phyloP scores from a whole-genome alignment of 164 flowering plant species.

The Stephania yunnanensis region DNA sequence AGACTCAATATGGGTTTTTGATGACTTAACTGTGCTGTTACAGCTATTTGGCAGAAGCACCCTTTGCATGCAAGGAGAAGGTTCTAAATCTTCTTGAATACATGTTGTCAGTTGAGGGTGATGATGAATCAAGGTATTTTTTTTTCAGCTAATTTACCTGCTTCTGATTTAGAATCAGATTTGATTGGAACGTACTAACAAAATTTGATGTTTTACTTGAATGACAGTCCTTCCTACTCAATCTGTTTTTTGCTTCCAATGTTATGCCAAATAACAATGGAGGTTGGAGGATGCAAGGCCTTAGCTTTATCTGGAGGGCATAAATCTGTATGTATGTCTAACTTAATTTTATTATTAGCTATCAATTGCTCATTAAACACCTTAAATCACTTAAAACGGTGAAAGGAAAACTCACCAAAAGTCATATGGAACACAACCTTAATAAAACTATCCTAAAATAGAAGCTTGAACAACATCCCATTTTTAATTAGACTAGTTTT shows the following conservation, averaged over 20 bases:
- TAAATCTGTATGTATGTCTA: conserved; percentile 47
- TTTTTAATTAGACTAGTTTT: no score
- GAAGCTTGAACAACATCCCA: no score
- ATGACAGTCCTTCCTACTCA: conserved; percentile 68
- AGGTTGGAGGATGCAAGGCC: conserved; percentile 53
- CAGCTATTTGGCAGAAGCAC: conserved; percentile 89
- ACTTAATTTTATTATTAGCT: background rate
- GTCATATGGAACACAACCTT: no score
- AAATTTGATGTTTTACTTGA: conserved; percentile 5
- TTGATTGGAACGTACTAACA: conserved; percentile 1
- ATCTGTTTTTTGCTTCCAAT: conserved; percentile 81
- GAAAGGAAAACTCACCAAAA: no score
- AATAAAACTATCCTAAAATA: no score
- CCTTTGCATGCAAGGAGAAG: conserved; percentile 56
- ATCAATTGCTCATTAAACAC: background rate
- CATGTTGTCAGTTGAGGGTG: conserved; percentile 72
- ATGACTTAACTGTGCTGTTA: conserved; percentile 5
- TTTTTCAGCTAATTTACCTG: background rate
- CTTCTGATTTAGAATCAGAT: background rate
- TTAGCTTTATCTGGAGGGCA: conserved; percentile 55
- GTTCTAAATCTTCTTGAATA: conserved; percentile 57
- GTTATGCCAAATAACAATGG: conserved; percentile 84
- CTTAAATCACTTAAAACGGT: no score
- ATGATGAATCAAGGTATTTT: conserved; percentile 70
- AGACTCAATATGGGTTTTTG: background rate